Evolutionary conservation across 2,329 filamentous ascomycete genomes (phyloP), one percentile per base, ranked within the genome.

Genomic region (Aureobasidium lini): DNA sequence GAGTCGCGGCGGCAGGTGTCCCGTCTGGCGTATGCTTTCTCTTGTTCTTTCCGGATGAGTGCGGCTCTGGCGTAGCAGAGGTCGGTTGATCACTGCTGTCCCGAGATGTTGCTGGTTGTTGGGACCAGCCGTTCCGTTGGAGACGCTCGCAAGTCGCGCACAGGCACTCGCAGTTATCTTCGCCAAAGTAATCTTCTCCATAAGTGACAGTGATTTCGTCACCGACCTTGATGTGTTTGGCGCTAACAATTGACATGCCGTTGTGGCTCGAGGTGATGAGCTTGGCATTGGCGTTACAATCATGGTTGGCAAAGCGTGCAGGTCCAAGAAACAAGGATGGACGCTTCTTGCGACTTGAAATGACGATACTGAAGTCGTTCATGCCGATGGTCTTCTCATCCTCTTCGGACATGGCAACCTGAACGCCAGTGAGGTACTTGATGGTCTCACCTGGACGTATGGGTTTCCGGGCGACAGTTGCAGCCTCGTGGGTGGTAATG

Each of bases 141-240:
- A 79, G 77, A 23, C 81, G 79, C 74, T 99, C 94, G 71, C 94
- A 99, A 0, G 89, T 94, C 66, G 82, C 81, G 72, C 94, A 99
- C 1, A 99, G 77, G 70, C 94, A 99, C 70, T 99, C 94, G 72
- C 91, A 92, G 66, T 99, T 99, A 70, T 92, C 85, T 46, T 90
- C 86, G 2, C 94, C 94, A 75, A 99, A 99, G 72, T 99, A 99
- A 69, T 90, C 91, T 16, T 95, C 91, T 28, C 93, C 91, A 68
- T 99, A 99, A 0, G 88, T 93, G 0, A 99, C 94, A 0, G 94
- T 99, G 61, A 99, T 95, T 72, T 99, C 94, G 62, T 99, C 92
- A 3, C 92, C 94, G 1, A 88, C 78, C 10, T 87, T 83, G 62
- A 99, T 97, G 61, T 92, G 82, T 64, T 86, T 84, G 36, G 85